Evolutionary conservation across 768 basidiomycete genomes (phyloP).

Genomic region (Daedaleopsis sinensis): DNA sequence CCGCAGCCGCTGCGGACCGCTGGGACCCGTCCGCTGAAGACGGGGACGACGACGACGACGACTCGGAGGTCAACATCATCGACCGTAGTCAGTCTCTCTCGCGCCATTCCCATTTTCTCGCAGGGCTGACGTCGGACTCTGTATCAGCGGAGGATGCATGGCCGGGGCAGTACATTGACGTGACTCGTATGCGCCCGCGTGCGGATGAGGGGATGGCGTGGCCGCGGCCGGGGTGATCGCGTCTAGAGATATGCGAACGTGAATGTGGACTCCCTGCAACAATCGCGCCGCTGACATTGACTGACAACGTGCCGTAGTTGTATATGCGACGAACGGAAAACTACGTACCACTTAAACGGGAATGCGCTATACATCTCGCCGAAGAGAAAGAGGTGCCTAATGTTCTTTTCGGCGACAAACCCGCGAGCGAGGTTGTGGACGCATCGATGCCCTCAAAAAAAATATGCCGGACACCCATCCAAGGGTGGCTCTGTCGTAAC

Average conservation of each 20-base stretch:
- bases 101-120: constrained; percentile 3
- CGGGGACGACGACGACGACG: constrained; percentile 53
- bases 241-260: background rate
- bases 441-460: no score
- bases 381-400: no score
- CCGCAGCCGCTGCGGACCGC: constrained; percentile 52
- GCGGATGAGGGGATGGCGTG: constrained; percentile 63
- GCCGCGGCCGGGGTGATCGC: constrained; percentile 65
- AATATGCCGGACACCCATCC: no score
- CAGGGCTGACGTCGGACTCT: constrained; percentile 18
- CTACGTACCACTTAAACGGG: no score
- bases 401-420: no score
- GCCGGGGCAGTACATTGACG: constrained; percentile 77
- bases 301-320: no score
- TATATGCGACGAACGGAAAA: no score
- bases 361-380: no score
- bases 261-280: background rate
- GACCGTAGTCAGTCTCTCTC: constrained; percentile 62
- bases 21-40: constrained; percentile 67
- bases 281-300: no score
- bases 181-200: constrained; percentile 60
- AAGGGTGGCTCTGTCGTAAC: no score
- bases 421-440: no score
- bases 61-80: constrained; percentile 56
- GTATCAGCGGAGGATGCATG: constrained; percentile 64